These are phyloP conservation scores for Hymenoscyphus occultus DNA, from an alignment of 2,329 filamentous ascomycete genomes.

Conservation along the genomic window DNA sequence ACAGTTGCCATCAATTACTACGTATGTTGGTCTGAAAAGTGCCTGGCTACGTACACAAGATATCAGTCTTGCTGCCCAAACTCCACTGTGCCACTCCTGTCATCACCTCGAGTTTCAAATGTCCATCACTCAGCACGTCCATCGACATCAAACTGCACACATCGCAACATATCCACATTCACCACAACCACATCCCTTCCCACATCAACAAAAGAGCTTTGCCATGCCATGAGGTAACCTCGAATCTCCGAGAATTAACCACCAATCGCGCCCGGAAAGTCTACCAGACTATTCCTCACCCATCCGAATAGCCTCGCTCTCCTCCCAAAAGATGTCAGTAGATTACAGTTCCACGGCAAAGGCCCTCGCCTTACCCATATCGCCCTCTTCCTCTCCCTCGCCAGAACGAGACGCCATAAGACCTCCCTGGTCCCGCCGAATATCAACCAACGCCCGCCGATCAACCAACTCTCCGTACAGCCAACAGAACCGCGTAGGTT, in stretches of 20 bases:
- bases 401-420: constrained; percentile 40
- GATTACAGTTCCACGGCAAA: constrained; percentile 51
- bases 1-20: background rate
- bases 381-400: constrained; percentile 47
- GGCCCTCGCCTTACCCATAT: constrained; percentile 44
- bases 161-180: constrained; percentile 4
- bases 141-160: background rate
- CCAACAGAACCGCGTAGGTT: constrained; percentile 10
- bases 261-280: background rate
- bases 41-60: background rate
- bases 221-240: constrained; percentile 11
- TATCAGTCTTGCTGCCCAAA: background rate
- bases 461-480: constrained; percentile 25
- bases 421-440: constrained; percentile 51
- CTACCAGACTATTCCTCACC: constrained; percentile 8
- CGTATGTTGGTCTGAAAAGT: background rate
- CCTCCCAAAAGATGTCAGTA: constrained; percentile 45
- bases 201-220: background rate
- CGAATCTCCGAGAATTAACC: background rate
- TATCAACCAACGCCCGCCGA: constrained; percentile 38
- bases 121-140: background rate
- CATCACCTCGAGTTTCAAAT: constrained; percentile 4
- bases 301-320: constrained; percentile 17
- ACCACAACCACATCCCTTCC: background rate
- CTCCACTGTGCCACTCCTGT: constrained; percentile 2